phyloP scores from a whole-genome alignment of 176 grass and related monocot species.

The Zea luxurians region DNA sequence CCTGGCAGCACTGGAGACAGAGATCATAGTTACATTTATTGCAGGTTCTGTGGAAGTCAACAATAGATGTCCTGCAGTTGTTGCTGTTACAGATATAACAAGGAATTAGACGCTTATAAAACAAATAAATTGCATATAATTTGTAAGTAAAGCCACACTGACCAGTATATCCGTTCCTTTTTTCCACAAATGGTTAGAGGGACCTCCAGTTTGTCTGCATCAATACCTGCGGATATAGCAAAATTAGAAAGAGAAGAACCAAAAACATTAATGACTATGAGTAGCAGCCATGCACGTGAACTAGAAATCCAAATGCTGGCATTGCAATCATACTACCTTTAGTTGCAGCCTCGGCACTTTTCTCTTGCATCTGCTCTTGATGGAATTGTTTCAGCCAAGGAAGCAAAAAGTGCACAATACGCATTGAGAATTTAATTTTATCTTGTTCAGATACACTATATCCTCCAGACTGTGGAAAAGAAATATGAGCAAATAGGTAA shows the following conservation, averaged over 20 bases:
- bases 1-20: constrained; percentile 62
- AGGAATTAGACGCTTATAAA: constrained; percentile 17
- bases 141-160: constrained; percentile 18
- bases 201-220: constrained; percentile 35
- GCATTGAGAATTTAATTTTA: constrained; percentile 34
- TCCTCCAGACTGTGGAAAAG: no score
- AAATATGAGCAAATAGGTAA: no score
- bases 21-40: constrained; percentile 60
- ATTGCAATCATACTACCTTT: constrained; percentile 46
- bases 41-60: constrained; percentile 82
- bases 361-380: constrained; percentile 65
- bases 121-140: neutral
- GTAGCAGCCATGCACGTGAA: neutral
- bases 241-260: neutral
- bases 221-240: constrained; percentile 43
- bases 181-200: neutral
- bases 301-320: neutral
- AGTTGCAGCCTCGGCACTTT: constrained; percentile 56
- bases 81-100: constrained; percentile 42
- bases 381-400: constrained; percentile 70
- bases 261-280: neutral
- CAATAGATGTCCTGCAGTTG: constrained; percentile 81
- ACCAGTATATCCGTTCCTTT: constrained; percentile 77
- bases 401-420: constrained; percentile 40
- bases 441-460: neutral